Base-by-base conservation (phyloP, 495 filamentous ascomycete species). In the Peziza echinospora region DNA sequence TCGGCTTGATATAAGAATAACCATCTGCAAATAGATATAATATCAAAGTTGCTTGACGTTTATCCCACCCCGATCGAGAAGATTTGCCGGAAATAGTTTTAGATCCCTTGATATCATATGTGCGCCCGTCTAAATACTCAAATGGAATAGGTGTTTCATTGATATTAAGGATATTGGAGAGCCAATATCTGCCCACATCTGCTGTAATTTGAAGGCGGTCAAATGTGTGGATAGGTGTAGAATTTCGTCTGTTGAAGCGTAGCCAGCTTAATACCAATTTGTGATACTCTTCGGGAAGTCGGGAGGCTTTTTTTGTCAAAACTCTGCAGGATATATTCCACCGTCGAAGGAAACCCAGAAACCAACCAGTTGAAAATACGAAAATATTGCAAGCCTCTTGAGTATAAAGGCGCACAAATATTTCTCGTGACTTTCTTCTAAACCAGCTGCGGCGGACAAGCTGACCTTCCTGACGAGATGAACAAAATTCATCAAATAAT, bases 1-100 rank as follows among this genome's bases (percentile, higher is more conserved):
- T 47, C 2, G 17, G 39, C 2, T 13, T 40, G 2, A 47, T 17
- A 11, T 28, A 46, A 28, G 22, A 47, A 2, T 44, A 9, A 6
- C 44, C 45, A 41, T 50, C 48, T 3, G 48, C 44, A 22, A 48
- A 50, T n/a, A 50, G 21, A 5, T 23, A 34, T 8, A 47, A 44
- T 19, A 30, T 24, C 19, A 50, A 19, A 11, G 48, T 50, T 8
- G 48, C 48, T 26, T 50, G 48, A 11, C 48, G 0, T 45, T 49
- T 49, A 49, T 49, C 47, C 47, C 47, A 49, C 10, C 50, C 50
- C 11, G 22, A 42, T 42, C 41, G 43, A 21, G 21, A 21, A 19
- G 40, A 13, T 24, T 41, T 49, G 17, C 21, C 40, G 21, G 26
- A 41, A 11, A 52, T 40, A 10, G 49, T 51, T 16, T 47, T 47